Evolutionary conservation across 225 moss, liverwort and hornwort species (phyloP).

Genomic region (Anthoceros angustus): DNA sequence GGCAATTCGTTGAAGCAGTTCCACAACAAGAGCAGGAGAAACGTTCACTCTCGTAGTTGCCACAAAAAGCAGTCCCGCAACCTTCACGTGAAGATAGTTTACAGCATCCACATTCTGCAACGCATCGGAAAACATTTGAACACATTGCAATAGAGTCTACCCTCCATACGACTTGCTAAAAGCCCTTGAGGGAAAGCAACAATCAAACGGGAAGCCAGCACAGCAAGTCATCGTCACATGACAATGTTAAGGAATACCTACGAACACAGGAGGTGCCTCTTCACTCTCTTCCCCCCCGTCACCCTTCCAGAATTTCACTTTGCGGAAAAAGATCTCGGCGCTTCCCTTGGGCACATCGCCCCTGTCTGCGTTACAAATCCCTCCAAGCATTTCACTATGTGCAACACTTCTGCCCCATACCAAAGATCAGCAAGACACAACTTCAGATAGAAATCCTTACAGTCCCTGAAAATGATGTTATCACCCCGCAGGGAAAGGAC

Average conservation of each 20-base stretch:
- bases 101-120: conserved; percentile 81
- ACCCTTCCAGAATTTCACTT: conserved; percentile 99
- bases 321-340: conserved; percentile 95
- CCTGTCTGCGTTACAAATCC: conserved; percentile 38
- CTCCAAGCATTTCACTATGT: not conserved
- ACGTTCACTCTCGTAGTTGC: conserved; percentile 81
- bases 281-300: conserved; percentile 99
- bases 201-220: not conserved
- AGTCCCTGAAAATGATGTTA: conserved; percentile 94
- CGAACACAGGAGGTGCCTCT: conserved; percentile 99
- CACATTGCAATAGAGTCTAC: not conserved
- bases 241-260: conserved; percentile 58
- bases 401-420: not conserved
- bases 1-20: conserved; percentile 75
- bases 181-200: not conserved
- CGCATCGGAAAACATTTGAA: not conserved
- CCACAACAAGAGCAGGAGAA: conserved; percentile 78
- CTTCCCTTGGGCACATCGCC: conserved; percentile 96
- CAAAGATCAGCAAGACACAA: conserved; percentile 5
- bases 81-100: conserved; percentile 94
- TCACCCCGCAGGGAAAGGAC: conserved; percentile 92
- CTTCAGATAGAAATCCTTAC: conserved; percentile 23
- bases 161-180: not conserved
- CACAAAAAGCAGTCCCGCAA: conserved; percentile 86
- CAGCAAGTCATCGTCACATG: conserved; percentile 11